Conservation (phyloP, 805 yeast species). For the Metschnikowia sp. region DNA sequence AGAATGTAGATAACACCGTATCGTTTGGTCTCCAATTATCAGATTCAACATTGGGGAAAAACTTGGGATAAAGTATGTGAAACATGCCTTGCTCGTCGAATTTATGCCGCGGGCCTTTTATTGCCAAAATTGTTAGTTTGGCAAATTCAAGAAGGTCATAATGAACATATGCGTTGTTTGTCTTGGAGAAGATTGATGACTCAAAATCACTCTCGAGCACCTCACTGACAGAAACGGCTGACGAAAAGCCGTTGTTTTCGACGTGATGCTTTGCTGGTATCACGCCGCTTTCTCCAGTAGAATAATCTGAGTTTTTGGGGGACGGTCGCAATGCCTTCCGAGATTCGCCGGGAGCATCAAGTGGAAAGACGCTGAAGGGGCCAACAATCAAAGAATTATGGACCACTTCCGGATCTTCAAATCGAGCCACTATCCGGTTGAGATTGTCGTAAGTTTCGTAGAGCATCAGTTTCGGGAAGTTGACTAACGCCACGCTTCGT, state of each 20-base stretch:
- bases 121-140: constrained; percentile 38
- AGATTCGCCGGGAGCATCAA: not conserved
- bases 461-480: constrained; percentile 31
- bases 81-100: constrained; percentile 41
- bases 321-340: not conserved
- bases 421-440: constrained; percentile 32
- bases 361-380: constrained; percentile 10
- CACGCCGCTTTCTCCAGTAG: no score
- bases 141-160: constrained; percentile 33
- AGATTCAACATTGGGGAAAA: constrained; percentile 40
- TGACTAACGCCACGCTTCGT: constrained; percentile 43
- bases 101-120: constrained; percentile 37
- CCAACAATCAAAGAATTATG: constrained; percentile 2
- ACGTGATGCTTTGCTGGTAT: not conserved
- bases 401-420: constrained; percentile 21
- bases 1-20: constrained; percentile 18
- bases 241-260: not conserved
- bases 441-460: constrained; percentile 40
- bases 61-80: constrained; percentile 43
- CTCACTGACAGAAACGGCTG: constrained; percentile 1
- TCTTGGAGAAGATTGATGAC: constrained; percentile 22
- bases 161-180: constrained; percentile 34
- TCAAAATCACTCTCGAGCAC: constrained; percentile 17
- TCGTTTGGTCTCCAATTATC: constrained; percentile 37
- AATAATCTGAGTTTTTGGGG: not conserved